Base-by-base conservation (phyloP, 495 filamentous ascomycete genomes). In the Annulohypoxylon bovei region DNA sequence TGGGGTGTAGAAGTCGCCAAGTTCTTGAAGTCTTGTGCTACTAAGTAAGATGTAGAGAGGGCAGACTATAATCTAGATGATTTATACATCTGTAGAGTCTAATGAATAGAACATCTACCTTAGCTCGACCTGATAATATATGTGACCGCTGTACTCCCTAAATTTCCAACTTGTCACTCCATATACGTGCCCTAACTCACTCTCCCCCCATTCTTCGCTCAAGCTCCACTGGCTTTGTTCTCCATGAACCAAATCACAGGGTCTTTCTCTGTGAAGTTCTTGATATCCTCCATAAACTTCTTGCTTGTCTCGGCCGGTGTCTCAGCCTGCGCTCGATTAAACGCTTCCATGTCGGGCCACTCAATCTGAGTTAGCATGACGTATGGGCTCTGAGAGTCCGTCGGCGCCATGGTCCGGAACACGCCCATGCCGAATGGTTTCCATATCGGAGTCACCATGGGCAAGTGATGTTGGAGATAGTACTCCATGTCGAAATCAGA, bases 1-100 rank as follows among this genome's bases (percentile, higher is more conserved):
- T 83, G 80, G 80, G 81, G 77, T 9, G 75, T 75, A 53, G 70
- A 77, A 37, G 70, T 81, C 8, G 78, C 71, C 5, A 69, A 79
- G 56, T 80, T 77, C 25, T 59, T 32, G 55, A 54, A 59, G 12
- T 62, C 62, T 9, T 6, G 42, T 18, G 71, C 71, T 16, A 66
- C 66, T 9, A 66, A 67, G 39, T 62, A 60, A 20, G 60, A 14
- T 18, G 14, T 9, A 14, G 32, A 9, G 7, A 12, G 6, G 28
- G 9, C 23, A n/a, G n/a, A n/a, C n/a, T 44, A 1, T 27, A 37
- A 6, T 27, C 2, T 16, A 44, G 39, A 20, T 44, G 20, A 3
- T 2, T 18, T 2, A 1, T 44, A 4, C 3, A 20, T 14, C 33
- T 37, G 14, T 5, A 20, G 22, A 25, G 23, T 46, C 37, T 14